Conservation (phyloP, 2,329 filamentous ascomycete species). For the Fusarium sp. region DNA sequence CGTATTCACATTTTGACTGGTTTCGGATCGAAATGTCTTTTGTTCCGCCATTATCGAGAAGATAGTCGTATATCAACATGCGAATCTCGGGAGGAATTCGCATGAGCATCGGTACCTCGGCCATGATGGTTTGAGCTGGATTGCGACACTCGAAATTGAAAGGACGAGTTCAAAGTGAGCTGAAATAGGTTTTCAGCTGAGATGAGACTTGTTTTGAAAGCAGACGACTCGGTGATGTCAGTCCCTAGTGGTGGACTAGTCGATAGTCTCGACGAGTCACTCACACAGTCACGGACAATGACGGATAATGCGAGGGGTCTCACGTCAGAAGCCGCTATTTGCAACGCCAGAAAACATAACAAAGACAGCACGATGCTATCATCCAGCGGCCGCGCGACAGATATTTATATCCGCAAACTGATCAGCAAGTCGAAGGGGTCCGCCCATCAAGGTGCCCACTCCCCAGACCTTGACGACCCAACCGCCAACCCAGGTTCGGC, state of each 20-base stretch:
- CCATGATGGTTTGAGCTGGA: conserved; percentile 24
- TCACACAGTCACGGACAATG: conserved; percentile 22
- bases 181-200: not conserved
- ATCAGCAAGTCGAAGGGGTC: conserved; percentile 24
- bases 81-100: conserved; percentile 56
- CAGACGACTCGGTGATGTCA: conserved; percentile 17
- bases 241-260: conserved; percentile 15
- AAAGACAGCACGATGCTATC: conserved; percentile 12
- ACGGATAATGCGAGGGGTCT: conserved; percentile 18
- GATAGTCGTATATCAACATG: conserved; percentile 56
- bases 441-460: conserved; percentile 43
- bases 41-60: conserved; percentile 56
- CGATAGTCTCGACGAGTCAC: conserved; percentile 15
- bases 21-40: conserved; percentile 55
- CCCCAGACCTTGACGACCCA: conserved; percentile 32
- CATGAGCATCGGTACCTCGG: conserved; percentile 44
- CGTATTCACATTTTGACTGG: conserved; percentile 44
- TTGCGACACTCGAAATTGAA: not conserved
- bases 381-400: not conserved
- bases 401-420: conserved; percentile 38
- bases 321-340: conserved; percentile 33
- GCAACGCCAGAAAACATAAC: not conserved
- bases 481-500: conserved; percentile 21
- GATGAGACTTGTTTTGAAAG: conserved; percentile 1
- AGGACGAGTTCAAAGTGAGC: not conserved